Conservation (phyloP, 306 rosid species). For the Gastrolobium villosum region DNA sequence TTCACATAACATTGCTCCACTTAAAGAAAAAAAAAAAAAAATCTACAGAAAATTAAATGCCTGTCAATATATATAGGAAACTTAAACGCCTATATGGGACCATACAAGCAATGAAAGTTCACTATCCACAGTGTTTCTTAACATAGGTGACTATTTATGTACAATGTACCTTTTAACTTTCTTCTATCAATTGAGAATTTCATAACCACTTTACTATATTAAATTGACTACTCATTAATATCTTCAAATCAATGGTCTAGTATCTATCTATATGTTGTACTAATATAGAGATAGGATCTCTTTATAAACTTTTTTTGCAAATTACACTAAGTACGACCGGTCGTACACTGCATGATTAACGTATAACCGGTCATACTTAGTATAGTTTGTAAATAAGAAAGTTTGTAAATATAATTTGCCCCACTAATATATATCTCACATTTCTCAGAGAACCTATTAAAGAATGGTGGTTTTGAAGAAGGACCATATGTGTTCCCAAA, state of each 20-base stretch:
- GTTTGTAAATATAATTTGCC: no score
- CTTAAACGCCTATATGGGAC: constrained; percentile 26
- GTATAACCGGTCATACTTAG: no score
- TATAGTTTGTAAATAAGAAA: no score
- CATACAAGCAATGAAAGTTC: constrained; percentile 14
- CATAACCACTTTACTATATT: neutral
- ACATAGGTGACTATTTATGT: constrained; percentile 25
- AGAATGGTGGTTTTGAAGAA: constrained; percentile 87
- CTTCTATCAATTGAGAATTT: constrained; percentile 12
- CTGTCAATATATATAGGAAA: neutral
- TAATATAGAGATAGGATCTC: no score
- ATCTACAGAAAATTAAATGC: constrained; percentile 1
- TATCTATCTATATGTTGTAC: neutral
- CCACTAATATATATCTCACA: neutral
- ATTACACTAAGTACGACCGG: no score
- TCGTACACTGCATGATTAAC: no score
- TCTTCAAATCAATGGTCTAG: neutral
- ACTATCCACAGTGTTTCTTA: constrained; percentile 12
- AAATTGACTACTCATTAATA: neutral
- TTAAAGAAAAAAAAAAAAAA: neutral
- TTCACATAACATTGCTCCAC: constrained; percentile 6
- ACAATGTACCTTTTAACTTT: constrained; percentile 23
- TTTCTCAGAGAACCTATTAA: constrained; percentile 71
- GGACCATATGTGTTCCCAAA: constrained; percentile 89
- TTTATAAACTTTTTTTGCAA: no score